A percentile compares a stretch with the other conserved stretches of the same genome.
Evolutionary conservation across 768 basidiomycete genomes (phyloP).

Genomic region (Auriscalpium microsporum): DNA sequence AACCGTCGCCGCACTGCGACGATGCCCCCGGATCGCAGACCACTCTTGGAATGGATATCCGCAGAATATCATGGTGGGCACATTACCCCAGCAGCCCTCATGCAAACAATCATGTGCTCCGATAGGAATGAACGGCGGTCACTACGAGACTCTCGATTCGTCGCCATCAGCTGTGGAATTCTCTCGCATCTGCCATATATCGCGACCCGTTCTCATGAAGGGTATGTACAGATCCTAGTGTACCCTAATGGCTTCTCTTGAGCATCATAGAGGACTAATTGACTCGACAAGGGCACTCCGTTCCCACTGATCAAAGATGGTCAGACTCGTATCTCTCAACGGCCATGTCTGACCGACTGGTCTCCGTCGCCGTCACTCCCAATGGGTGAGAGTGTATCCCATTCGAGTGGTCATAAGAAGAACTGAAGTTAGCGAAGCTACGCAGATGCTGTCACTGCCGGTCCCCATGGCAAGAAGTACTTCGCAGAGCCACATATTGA

Average conservation of each 20-base stretch:
- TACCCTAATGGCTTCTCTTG: background rate
- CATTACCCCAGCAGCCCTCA: background rate
- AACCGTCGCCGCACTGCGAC: too few relatives aligned
- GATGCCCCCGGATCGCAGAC: background rate
- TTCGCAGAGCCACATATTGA: constrained; percentile 72
- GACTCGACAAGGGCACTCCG: constrained; percentile 33
- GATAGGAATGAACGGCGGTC: constrained; percentile 52
- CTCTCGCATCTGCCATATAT: constrained; percentile 53
- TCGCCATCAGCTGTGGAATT: constrained; percentile 68
- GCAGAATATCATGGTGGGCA: constrained; percentile 28
- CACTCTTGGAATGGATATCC: constrained; percentile 27
- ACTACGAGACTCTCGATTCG: constrained; percentile 38
- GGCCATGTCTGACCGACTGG: constrained; percentile 41
- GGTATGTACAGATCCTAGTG: constrained; percentile 27
- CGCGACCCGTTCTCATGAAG: constrained; percentile 68
- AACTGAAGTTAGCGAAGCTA: constrained; percentile 32
- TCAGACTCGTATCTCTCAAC: constrained; percentile 50
- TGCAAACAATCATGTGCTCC: too few relatives aligned
- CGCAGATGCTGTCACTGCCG: constrained; percentile 64
- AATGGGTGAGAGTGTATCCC: constrained; percentile 47
- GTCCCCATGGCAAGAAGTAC: constrained; percentile 46
- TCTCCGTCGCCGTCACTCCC: constrained; percentile 78
- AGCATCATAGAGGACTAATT: background rate
- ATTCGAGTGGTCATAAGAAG: background rate
- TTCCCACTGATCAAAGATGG: constrained; percentile 53